A percentile compares a stretch with the other conserved stretches of the same genome.
Evolutionary conservation across 257 asterid genomes (phyloP).

Genomic region (Solanum pimpinellifolium): DNA sequence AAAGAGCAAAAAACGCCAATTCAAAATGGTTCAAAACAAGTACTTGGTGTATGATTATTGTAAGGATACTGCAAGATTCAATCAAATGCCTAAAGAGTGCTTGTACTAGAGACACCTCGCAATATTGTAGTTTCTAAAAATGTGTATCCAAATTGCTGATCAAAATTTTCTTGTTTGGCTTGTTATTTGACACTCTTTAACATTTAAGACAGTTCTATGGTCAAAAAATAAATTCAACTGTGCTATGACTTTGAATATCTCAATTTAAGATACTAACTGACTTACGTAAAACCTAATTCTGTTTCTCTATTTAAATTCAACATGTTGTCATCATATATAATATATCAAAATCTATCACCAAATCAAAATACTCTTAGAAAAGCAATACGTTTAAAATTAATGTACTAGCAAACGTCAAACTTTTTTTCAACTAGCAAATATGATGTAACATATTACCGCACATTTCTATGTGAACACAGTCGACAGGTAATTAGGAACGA

Average conservation of each 20-base stretch:
- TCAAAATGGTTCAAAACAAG: conserved; percentile 22
- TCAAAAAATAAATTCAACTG: neutral
- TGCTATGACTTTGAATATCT: neutral
- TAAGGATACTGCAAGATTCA: conserved; percentile 33
- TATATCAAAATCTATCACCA: neutral
- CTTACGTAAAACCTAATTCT: neutral
- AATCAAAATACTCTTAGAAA: neutral
- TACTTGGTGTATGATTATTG: conserved; percentile 50
- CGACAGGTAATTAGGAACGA: accelerated
- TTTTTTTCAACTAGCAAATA: neutral
- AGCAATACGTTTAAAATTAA: neutral
- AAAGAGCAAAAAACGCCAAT: conserved; percentile 11
- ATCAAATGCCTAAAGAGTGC: conserved; percentile 43
- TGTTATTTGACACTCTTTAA: neutral
- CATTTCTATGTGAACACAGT: no score
- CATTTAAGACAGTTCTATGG: neutral
- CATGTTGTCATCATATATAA: neutral
- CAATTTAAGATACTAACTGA: neutral
- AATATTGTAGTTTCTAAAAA: neutral
- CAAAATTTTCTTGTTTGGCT: neutral
- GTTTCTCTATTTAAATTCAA: neutral
- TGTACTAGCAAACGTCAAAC: neutral
- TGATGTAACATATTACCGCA: neutral
- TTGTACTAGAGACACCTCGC: neutral
- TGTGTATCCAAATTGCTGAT: neutral